Percentiles rank a stretch among this genome's conserved stretches.
These are phyloP conservation scores for Colletotrichum chrysophilum DNA, from an alignment of 2,329 filamentous ascomycete genomes.

Conservation along the genomic window DNA sequence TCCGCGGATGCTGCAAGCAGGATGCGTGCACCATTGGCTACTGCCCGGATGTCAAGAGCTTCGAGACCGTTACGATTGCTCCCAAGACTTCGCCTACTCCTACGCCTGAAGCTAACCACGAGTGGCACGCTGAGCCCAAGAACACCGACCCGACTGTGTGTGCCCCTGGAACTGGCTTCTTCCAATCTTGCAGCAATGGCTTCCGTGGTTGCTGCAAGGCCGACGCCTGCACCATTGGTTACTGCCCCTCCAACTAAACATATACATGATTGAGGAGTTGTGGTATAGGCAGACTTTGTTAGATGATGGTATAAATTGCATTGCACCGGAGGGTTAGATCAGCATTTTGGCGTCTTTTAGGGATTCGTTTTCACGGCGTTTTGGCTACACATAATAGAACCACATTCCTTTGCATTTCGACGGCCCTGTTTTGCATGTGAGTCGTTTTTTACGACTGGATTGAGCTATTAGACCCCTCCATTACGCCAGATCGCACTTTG, in stretches of 20 bases:
- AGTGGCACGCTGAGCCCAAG: neutral
- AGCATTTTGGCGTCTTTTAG: neutral
- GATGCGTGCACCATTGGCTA: constrained; percentile 13
- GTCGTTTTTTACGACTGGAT: fast-evolving
- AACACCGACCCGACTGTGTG: constrained; percentile 7
- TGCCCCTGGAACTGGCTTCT: constrained; percentile 10
- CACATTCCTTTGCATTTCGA: neutral
- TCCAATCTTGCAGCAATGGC: constrained; percentile 15
- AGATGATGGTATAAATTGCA: neutral
- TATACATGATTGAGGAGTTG: neutral
- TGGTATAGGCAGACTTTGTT: neutral
- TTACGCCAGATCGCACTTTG: neutral
- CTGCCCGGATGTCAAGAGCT: constrained; percentile 14
- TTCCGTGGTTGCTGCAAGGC: constrained; percentile 16
- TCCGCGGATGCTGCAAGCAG: constrained; percentile 7
- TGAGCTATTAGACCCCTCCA: neutral
- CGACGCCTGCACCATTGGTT: constrained; percentile 12
- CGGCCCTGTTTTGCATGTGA: neutral
- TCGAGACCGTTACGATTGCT: neutral
- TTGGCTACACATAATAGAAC: neutral
- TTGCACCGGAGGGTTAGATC: neutral
- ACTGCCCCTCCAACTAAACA: constrained; percentile 14
- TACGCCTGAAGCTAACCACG: neutral
- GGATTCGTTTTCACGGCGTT: neutral
- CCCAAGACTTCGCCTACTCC: neutral